These are phyloP conservation scores for Papiliotrema nemorosa DNA, from an alignment of 1,284 basidiomycete species.

Conservation along the genomic window DNA sequence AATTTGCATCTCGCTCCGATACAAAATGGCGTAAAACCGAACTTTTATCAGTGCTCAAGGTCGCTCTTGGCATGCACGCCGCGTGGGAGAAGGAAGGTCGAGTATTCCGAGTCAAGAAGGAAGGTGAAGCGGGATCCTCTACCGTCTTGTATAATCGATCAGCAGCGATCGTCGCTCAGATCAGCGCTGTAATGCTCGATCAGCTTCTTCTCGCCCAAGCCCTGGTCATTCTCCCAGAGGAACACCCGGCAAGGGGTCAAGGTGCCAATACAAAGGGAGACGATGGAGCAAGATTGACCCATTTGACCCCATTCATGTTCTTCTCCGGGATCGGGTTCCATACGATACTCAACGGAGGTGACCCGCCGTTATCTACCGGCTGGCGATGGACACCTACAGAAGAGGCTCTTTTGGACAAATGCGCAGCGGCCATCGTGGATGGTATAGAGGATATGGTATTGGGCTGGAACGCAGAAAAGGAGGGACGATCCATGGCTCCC, in stretches of 20 bases:
- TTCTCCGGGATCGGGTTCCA: slow-evolving; percentile 35
- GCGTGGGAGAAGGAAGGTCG: slow-evolving; percentile 19
- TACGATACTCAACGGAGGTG: slow-evolving; percentile 12
- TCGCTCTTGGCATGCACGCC: slow-evolving; percentile 32
- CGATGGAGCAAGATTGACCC: slow-evolving; percentile 14
- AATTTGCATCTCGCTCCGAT: slow-evolving; percentile 16
- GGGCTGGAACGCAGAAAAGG: neutral
- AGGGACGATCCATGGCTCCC: neutral
- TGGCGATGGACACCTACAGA: slow-evolving; percentile 20
- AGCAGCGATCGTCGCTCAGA: slow-evolving; percentile 62
- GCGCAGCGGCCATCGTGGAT: slow-evolving; percentile 56
- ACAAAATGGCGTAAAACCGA: slow-evolving; percentile 69
- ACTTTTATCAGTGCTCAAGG: slow-evolving; percentile 61
- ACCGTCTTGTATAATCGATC: too few species aligned
- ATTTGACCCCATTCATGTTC: slow-evolving; percentile 35
- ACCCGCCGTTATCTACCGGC: slow-evolving; percentile 5
- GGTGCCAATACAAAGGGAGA: neutral
- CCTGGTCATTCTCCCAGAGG: slow-evolving; percentile 29
- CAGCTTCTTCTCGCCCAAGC: slow-evolving; percentile 36
- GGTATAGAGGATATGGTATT: slow-evolving; percentile 53
- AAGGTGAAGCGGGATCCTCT: slow-evolving; percentile 2
- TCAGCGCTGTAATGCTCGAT: slow-evolving; percentile 55
- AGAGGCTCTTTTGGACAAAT: slow-evolving; percentile 49
- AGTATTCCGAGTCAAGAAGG: slow-evolving; percentile 42
- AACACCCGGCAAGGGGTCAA: neutral